Base-by-base conservation (phyloP, 768 basidiomycete genomes). In the Mycena capillaripes region DNA sequence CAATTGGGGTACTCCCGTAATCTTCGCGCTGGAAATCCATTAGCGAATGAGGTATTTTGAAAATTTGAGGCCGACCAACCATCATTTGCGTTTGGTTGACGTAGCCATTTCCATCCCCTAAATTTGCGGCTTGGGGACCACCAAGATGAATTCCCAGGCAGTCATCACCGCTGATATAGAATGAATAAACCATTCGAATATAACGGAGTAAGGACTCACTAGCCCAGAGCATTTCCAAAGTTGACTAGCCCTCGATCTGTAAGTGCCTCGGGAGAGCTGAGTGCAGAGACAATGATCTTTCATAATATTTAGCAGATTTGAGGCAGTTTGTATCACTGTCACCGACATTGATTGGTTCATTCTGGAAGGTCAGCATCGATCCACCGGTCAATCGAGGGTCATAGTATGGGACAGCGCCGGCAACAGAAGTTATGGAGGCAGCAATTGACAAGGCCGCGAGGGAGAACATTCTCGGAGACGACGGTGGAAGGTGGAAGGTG, bases 101-200 rank as follows among this genome's bases (percentile, higher is more conserved):
- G 69, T 72, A 80, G 9, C 84, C 84, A 44, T 87, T 81, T 2
- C 86, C 86, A 55, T 89, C 88, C 0, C 88, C 88, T 1, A 88
- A 80, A 73, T 89, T 82, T 1, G 86, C 87, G 1, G 79, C 79
- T 76, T 80, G 84, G 29, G 77, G 80, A 36, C 58, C 79, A 0
- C 88, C 88, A 12, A 84, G 69, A 75, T 88, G 87, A 48, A 84
- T 71, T 1, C 81, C 83, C 2, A 87, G 77, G 71, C 87, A 89
- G 78, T 89, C 86, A 32, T 78, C 78, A 4, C 85, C 86, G 65
- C 83, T 82, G 55, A 10, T 19, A 44, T 11, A 19, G 46, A 32
- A 21, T n/a, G 25, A 64, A 10, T 32, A 69, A 77, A 59, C n/a
- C 8, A 9, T 67, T 58, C 21, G 34, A 25, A 30, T 27, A 23